These are phyloP conservation scores for Lippia alba DNA, from an alignment of 305 asterid genomes.

Conservation along the genomic window DNA sequence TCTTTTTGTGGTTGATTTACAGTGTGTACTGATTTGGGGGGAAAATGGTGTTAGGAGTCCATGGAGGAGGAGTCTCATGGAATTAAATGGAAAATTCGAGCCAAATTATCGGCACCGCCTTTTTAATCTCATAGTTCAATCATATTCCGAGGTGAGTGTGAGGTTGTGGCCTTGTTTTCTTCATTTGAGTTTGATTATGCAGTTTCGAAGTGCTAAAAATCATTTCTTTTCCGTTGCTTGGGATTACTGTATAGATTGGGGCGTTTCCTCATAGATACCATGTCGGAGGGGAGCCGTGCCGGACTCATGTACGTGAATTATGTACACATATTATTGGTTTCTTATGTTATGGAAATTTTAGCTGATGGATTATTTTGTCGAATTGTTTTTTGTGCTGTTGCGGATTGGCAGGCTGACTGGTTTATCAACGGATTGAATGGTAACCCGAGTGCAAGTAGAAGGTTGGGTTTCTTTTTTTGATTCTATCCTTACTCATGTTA, in stretches of 20 bases:
- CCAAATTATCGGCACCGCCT: constrained; percentile 61
- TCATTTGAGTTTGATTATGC: neutral
- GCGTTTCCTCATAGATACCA: constrained; percentile 77
- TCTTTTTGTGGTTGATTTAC: neutral
- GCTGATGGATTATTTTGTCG: neutral
- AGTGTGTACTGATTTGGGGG: neutral
- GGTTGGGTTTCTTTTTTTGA: constrained; percentile 38
- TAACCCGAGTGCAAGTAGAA: constrained; percentile 32
- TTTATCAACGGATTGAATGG: constrained; percentile 35
- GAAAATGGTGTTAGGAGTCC: constrained; percentile 43
- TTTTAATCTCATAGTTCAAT: constrained; percentile 58
- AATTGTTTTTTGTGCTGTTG: constrained; percentile 10
- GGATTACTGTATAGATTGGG: constrained; percentile 50
- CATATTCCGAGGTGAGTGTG: constrained; percentile 69
- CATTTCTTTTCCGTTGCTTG: neutral
- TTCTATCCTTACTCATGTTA: neutral
- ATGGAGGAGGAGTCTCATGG: constrained; percentile 73
- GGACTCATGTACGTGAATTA: constrained; percentile 63
- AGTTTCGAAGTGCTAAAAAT: neutral
- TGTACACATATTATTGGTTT: neutral
- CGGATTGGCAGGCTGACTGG: constrained; percentile 46
- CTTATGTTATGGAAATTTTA: neutral
- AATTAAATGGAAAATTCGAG: constrained; percentile 68
- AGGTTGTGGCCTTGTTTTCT: neutral
- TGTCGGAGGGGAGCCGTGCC: constrained; percentile 66